Evolutionary conservation across 768 basidiomycete species (phyloP), one percentile per base, ranked within the genome.

Genomic region (Tricholoma matsutake): DNA sequence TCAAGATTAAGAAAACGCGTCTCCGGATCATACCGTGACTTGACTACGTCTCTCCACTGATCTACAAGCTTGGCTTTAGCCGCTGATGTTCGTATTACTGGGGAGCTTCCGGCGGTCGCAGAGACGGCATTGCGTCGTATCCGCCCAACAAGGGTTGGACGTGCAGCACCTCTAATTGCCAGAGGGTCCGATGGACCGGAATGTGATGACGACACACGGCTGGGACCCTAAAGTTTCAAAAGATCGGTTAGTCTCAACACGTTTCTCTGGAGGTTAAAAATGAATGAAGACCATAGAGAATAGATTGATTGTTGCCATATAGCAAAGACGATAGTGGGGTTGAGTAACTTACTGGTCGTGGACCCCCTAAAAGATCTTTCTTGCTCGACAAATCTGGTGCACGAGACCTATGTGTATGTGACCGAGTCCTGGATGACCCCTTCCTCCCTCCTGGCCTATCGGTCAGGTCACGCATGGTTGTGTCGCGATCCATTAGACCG

Each of bases 361-460:
- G 76, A 62, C 79, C 78, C 66, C 78, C 58, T n/a, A 73, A 60
- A 29, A 60, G 59, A 25, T 83, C 83, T 78, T 74, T 88, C 51
- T 53, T 53, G 8, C 29, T 53, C 63, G 83, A 74, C 29, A 79
- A 73, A 73, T 90, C 88, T 61, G 86, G 79, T 53, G 83, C 77
- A 58, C 87, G 80, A 9, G 83, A 76, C 62, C 86, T 81, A 70
- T 89, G 86, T 4, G 82, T 81, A 70, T 89, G 86, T 5, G 82
- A 76, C 28, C 86, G 81, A 64, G 81, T 73, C 76, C 88, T 90
- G 14, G 79, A 76, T n/a, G 79, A 66, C 49, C 84, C 83, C 72
- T 92, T 92, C 68, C 89, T 83, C 22, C 89, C 89, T 54, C 88
- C 88, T 5, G 87, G 88, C 65, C 79, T 88, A 75, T 86, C 84